These are phyloP conservation scores for Borovskyia barvae DNA, from an alignment of 208 protist genomes.

Conservation along the genomic window DNA sequence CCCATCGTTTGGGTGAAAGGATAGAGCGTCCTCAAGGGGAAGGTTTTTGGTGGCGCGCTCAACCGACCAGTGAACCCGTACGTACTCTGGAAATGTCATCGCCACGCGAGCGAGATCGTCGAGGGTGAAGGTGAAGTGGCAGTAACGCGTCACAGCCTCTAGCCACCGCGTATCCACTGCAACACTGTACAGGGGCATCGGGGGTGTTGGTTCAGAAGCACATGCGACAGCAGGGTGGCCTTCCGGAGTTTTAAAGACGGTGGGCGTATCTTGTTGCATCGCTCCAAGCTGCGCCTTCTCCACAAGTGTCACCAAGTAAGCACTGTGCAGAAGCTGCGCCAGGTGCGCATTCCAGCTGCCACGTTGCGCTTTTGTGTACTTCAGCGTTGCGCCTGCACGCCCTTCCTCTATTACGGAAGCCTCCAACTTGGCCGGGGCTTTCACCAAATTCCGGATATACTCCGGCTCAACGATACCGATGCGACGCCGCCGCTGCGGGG, in stretches of 20 bases:
- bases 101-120: constrained; percentile 67
- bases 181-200: too few relatives aligned
- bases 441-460: too few relatives aligned
- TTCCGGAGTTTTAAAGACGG: neutral
- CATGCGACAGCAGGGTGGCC: neutral
- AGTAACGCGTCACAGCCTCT: constrained; percentile 57
- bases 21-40: neutral
- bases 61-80: constrained; percentile 40
- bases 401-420: too few relatives aligned
- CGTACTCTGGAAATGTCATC: constrained; percentile 46
- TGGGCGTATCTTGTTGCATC: neutral
- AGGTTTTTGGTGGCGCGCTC: too few relatives aligned
- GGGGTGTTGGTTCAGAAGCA: neutral
- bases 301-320: constrained; percentile 66
- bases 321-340: constrained; percentile 56
- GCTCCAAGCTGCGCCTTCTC: constrained; percentile 69
- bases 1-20: too few relatives aligned
- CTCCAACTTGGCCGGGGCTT: too few relatives aligned
- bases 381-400: too few relatives aligned
- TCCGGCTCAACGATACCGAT: too few relatives aligned
- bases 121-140: constrained; percentile 39
- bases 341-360: constrained; percentile 29
- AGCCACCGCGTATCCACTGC: constrained; percentile 54
- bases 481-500: too few relatives aligned
- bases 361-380: neutral